A percentile compares a stretch with the other conserved stretches of the same genome.
phyloP scores from a whole-genome alignment of 1,139 yeast genomes.

The Yamadazyma sp. region DNA sequence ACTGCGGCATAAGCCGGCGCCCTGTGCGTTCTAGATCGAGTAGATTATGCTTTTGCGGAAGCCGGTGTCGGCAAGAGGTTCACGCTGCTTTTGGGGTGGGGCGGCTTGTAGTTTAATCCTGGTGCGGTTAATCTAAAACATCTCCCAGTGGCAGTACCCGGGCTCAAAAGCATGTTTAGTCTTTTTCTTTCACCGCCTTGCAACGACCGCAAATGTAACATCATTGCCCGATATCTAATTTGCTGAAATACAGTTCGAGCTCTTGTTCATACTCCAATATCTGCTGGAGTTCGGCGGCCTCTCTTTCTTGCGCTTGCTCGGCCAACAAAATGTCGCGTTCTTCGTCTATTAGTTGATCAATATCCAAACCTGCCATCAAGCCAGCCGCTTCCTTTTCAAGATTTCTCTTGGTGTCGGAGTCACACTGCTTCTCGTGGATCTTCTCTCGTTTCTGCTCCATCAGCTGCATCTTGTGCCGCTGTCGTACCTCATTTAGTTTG shows the following conservation, averaged over 20 bases:
- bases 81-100: too few relatives aligned
- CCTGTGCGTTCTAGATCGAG: too few relatives aligned
- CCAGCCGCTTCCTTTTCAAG: slow-evolving; percentile 19
- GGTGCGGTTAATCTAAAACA: too few relatives aligned
- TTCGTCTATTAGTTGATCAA: slow-evolving; percentile 32
- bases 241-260: slow-evolving; percentile 14
- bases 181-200: too few relatives aligned
- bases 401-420: slow-evolving; percentile 17
- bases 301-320: background rate
- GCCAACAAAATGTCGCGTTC: slow-evolving; percentile 21
- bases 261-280: slow-evolving; percentile 15
- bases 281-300: slow-evolving; percentile 7
- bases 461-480: slow-evolving; percentile 26
- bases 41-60: too few relatives aligned
- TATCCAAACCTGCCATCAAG: slow-evolving; percentile 22
- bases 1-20: too few relatives aligned
- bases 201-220: background rate
- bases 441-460: slow-evolving; percentile 26
- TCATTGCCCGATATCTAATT: background rate
- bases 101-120: too few relatives aligned
- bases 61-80: too few relatives aligned
- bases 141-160: too few relatives aligned
- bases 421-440: slow-evolving; percentile 23
- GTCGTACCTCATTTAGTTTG: slow-evolving; percentile 28
- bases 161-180: background rate